Percentiles rank a stretch among this genome's conserved stretches.
Evolutionary conservation across 257 asterid species (phyloP).

Genomic region (Parsonsia alboflavescens): DNA sequence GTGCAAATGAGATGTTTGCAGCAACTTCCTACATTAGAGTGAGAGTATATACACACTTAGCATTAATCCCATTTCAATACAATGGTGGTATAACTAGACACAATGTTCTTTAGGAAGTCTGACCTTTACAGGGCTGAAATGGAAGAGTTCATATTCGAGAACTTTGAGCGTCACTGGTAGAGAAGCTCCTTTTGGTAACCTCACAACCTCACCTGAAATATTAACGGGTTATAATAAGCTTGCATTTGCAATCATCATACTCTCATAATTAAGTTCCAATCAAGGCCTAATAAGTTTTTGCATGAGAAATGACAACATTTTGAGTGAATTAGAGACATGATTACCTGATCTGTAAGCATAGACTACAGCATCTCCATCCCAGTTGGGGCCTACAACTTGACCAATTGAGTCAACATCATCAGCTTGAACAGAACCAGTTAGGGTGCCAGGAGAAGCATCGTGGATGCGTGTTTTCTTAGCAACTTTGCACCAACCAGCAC

Average conservation of each 20-base stretch:
- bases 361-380: constrained; percentile 70
- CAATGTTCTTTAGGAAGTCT: constrained; percentile 14
- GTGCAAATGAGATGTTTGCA: constrained; percentile 48
- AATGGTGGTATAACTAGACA: neutral
- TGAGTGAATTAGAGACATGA: neutral
- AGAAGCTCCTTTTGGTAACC: constrained; percentile 70
- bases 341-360: constrained; percentile 61
- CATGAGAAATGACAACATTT: neutral
- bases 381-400: constrained; percentile 66
- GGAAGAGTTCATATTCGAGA: constrained; percentile 88
- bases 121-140: constrained; percentile 81
- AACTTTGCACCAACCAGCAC: constrained; percentile 93
- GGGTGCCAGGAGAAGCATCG: constrained; percentile 83
- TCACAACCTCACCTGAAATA: constrained; percentile 42
- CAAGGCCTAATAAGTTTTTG: neutral
- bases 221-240: constrained; percentile 3
- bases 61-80: neutral
- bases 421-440: constrained; percentile 66
- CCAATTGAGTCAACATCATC: constrained; percentile 58
- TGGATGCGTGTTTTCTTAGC: constrained; percentile 82
- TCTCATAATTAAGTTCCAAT: neutral
- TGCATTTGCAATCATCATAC: neutral
- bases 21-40: constrained; percentile 46
- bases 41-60: neutral
- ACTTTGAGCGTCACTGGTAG: constrained; percentile 75